phyloP scores from a whole-genome alignment of 345 rosid species.

The Orychophragmus violaceus region DNA sequence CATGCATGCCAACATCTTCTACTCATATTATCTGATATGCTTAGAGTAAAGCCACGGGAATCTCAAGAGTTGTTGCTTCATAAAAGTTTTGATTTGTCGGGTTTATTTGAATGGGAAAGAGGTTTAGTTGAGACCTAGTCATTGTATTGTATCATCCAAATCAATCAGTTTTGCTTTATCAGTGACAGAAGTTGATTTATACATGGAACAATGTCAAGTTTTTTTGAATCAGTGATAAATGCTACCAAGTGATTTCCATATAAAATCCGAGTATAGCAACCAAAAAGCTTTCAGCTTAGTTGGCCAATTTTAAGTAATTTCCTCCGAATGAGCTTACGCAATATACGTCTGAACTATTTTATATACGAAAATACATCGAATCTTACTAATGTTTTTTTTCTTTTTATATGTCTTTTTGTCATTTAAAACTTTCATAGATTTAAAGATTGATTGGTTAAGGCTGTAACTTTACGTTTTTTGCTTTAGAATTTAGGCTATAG shows the following conservation, averaged over 20 bases:
- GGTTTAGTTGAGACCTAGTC: constrained; percentile 28
- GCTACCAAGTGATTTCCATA: neutral
- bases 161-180: constrained; percentile 17
- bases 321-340: too few species aligned
- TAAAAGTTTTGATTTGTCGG: constrained; percentile 35
- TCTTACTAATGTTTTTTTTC: too few species aligned
- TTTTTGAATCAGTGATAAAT: neutral
- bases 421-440: too few species aligned
- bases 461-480: too few species aligned
- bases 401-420: too few species aligned
- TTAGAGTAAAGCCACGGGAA: constrained; percentile 35
- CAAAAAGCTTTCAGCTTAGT: too few species aligned
- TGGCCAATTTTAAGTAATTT: too few species aligned
- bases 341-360: too few species aligned
- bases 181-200: constrained; percentile 1
- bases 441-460: too few species aligned
- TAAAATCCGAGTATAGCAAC: too few species aligned
- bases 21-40: constrained; percentile 35
- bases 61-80: constrained; percentile 25
- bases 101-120: constrained; percentile 58
- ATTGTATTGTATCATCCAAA: neutral
- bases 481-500: too few species aligned
- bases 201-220: neutral
- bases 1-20: constrained; percentile 61
- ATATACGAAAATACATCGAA: too few species aligned